Evolutionary conservation across 495 filamentous ascomycete species (phyloP), one percentile per base, ranked within the genome.

Genomic region (Margaritispora aquatica): DNA sequence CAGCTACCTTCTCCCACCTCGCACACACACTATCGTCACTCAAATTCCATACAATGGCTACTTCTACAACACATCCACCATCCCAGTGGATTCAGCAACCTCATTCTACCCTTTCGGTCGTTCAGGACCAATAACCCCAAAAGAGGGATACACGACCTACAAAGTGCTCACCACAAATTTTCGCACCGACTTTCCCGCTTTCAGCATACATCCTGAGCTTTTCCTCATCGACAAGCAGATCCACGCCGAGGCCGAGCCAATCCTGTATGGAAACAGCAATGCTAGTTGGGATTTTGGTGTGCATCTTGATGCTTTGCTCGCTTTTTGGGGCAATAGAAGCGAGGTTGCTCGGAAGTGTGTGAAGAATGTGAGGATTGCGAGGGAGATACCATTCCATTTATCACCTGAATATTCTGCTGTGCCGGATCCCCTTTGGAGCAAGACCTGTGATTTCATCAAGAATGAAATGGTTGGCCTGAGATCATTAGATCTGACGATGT

Each of bases 211-310:
- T 62, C 59, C 74, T 1, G 68, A 70, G 15, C 70, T 83, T 26
- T 71, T 84, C 24, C 41, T 67, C 0, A 69, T 73, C 7, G 75
- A 66, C 68, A 70, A 65, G 26, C 71, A 73, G 51, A 71, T 77
- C 36, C 69, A 78, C 61, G 60, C 63, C 23, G 81, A 84, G 67
- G 75, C 74, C 17, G 69, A 74, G 41, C 60, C 70, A 19, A 26
- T 78, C 1, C 67, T 84, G n/a, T 84, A 84, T 66, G 70, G 68
- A 4, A 29, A n/a, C 9, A 54, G 56, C 8, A 73, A 78, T 56
- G 68, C 67, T 1, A n/a, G 49, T 10, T 82, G 82, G 65, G 73
- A 77, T 63, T 84, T 84, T 66, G 75, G 75, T 27, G 68, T 66
- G 24, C 64, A 78, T 65, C 65, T 79, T 58, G 81, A 82, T 59